Evolutionary conservation across 2,329 filamentous ascomycete species (phyloP), one percentile per base, ranked within the genome.

Genomic region (Stachybotrys echinatus): DNA sequence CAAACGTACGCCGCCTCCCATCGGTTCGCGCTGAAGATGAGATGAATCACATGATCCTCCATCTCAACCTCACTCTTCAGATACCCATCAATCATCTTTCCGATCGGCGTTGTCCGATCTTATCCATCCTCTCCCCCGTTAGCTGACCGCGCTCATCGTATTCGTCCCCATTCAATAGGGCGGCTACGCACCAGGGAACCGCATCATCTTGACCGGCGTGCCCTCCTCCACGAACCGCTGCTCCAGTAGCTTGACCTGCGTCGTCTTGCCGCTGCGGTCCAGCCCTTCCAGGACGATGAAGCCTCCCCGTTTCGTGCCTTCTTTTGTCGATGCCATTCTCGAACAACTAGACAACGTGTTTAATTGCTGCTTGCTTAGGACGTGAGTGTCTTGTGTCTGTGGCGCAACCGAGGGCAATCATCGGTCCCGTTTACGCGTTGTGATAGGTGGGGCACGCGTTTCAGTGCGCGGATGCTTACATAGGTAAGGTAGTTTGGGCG

Each of bases 221-320:
- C 78, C 78, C 48, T 70, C 67, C 57, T 75, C 73, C 6, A 74
- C 66, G 51, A 81, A 74, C 20, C 73, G 64, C 67, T 79, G 68
- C 67, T 79, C 76, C 47, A 96, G 74, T 43, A 83, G 71, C 60
- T 85, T 79, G 58, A 89, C 92, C 77, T 96, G 92, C 31, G 91
- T 95, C 20, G 90, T 92, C 77, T 96, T 96, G 50, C 92, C 92
- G 42, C 91, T 90, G 55, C 90, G 83, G 62, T 96, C 92, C 54
- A 96, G 76, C 2, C 92, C 92, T 72, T 96, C 92, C 50, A 96
- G 82, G 5, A 92, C 87, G 48, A 96, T 81, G 27, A 96, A 80
- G 12, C 85, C 83, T 44, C 91, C 91, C 34, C 59, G 55, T 42
- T 34, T 49, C 17, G 34, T 20, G 17, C 27, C 27, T 34, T 34